phyloP scores from a whole-genome alignment of 108 stramenopile species.

The Schizochytrium sp. region DNA sequence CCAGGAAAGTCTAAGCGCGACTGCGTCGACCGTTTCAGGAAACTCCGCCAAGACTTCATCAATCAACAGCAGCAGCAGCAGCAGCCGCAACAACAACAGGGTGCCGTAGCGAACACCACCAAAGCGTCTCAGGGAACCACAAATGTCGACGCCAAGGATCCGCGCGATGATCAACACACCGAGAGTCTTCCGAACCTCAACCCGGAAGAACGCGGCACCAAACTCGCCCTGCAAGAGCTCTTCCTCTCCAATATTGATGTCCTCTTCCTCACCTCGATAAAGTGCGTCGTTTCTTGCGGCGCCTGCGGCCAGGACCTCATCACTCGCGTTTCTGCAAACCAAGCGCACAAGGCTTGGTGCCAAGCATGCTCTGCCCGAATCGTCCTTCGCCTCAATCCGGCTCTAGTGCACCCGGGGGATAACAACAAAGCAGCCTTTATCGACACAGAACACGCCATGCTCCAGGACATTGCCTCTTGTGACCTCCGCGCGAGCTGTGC shows the following conservation, averaged over 20 bases:
- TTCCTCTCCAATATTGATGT: not conserved
- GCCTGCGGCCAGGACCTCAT: not conserved
- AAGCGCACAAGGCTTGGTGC: not conserved
- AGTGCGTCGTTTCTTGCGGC: not conserved
- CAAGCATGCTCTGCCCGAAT: not conserved
- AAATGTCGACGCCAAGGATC: not conserved
- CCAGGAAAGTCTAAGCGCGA: slow-evolving; percentile 83
- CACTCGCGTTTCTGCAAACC: not conserved
- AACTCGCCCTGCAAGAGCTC: not conserved
- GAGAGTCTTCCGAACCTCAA: not conserved
- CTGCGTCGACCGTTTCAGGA: slow-evolving; percentile 85
- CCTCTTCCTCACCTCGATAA: not conserved
- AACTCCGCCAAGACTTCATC: slow-evolving; percentile 68
- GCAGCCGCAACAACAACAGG: not conserved
- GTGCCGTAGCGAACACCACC: not conserved
- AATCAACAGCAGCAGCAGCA: not conserved
- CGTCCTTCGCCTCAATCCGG: not conserved
- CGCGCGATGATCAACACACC: not conserved
- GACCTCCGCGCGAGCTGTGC: not conserved
- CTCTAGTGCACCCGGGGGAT: not conserved
- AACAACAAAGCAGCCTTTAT: not conserved
- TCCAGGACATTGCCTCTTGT: not conserved
- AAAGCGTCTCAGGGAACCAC: no score
- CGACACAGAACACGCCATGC: not conserved
- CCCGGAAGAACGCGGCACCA: not conserved